phyloP scores from a whole-genome alignment of 169 alveolate species.

The Plasmodium sp. region DNA sequence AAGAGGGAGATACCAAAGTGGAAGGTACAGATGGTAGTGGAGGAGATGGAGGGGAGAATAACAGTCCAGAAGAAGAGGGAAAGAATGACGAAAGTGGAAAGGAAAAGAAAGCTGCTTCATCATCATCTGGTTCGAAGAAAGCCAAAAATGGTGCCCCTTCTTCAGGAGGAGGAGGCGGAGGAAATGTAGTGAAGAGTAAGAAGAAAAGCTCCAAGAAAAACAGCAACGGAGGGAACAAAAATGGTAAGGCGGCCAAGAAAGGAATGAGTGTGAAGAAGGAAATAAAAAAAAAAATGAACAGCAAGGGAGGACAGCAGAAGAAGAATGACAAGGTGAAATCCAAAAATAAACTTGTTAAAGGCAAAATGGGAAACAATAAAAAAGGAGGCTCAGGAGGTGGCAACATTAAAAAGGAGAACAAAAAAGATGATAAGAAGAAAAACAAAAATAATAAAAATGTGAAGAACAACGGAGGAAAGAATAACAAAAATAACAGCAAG shows the following conservation, averaged over 20 bases:
- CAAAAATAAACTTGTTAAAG: neutral
- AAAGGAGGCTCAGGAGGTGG: constrained; percentile 20
- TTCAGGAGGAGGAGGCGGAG: neutral
- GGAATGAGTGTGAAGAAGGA: constrained; percentile 6
- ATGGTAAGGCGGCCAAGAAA: constrained; percentile 16
- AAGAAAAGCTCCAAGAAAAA: neutral
- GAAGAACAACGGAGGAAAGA: neutral
- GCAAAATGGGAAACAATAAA: neutral
- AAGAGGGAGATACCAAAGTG: neutral
- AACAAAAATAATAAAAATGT: constrained; percentile 10
- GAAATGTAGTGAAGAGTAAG: neutral
- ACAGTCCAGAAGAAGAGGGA: neutral
- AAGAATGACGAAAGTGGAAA: neutral
- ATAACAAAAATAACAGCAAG: neutral
- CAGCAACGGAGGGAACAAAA: neutral
- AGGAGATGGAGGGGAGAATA: neutral
- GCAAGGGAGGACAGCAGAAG: constrained; percentile 12
- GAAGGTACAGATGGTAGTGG: neutral
- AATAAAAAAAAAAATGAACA: constrained; percentile 8
- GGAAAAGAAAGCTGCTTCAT: neutral
- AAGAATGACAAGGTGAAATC: neutral
- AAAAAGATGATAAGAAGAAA: neutral
- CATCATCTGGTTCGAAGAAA: neutral
- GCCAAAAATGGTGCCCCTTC: neutral
- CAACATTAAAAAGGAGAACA: neutral